A percentile compares a stretch with the other conserved stretches of the same genome.
Conservation (phyloP, 139 green algal species). For the Raphidocelis subcapitata region DNA sequence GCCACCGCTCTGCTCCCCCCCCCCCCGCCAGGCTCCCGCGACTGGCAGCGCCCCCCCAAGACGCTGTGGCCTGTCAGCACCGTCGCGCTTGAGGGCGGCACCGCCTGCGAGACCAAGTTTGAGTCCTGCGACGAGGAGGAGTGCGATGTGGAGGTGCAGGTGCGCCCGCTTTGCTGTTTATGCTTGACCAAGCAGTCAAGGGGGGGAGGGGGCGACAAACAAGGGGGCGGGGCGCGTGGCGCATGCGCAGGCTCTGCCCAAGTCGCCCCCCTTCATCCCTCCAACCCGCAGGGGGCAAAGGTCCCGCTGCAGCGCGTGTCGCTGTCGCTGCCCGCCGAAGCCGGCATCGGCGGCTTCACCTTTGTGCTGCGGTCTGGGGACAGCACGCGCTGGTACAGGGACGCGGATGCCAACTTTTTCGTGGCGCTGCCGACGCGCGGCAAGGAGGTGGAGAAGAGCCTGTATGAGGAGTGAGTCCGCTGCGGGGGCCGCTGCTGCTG, state of each 20-base stretch:
- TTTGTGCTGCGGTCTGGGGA: slow-evolving; percentile 79
- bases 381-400: slow-evolving; percentile 81
- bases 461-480: background rate
- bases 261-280: too few species aligned
- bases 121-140: slow-evolving; percentile 12
- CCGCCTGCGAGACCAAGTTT: slow-evolving; percentile 26
- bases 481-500: too few species aligned
- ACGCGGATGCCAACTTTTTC: slow-evolving; percentile 79
- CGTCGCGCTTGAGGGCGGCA: slow-evolving; percentile 21
- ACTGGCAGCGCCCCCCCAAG: slow-evolving; percentile 49
- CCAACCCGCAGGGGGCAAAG: slow-evolving; percentile 15
- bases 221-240: too few species aligned
- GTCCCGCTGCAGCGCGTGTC: slow-evolving; percentile 76
- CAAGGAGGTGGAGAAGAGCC: background rate
- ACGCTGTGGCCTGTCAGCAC: slow-evolving; percentile 41
- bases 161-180: background rate
- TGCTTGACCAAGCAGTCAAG: background rate
- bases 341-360: slow-evolving; percentile 36
- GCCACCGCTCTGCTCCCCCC: too few species aligned
- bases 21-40: slow-evolving; percentile 24
- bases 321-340: slow-evolving; percentile 55
- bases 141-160: slow-evolving; percentile 18
- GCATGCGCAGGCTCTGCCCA: too few species aligned
- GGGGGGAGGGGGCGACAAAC: background rate
- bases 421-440: slow-evolving; percentile 62